Evolutionary conservation across 768 basidiomycete species (phyloP).

Genomic region (Lyophyllum shimeji): DNA sequence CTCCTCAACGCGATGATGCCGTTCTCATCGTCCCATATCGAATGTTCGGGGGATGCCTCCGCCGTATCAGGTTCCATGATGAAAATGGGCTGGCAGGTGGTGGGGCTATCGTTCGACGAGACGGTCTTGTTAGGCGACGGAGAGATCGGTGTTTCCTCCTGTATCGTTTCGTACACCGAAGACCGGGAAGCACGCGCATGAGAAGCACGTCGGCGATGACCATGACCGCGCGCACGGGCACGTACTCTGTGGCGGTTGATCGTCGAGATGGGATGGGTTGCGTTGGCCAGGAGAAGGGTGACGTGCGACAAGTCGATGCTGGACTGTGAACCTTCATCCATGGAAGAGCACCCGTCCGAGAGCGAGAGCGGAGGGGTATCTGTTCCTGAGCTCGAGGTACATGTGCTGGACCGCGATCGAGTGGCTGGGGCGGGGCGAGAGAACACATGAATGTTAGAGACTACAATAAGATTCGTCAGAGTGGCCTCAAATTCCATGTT

Average conservation of each 20-base stretch:
- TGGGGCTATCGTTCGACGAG: slow-evolving; percentile 34
- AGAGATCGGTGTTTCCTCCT: slow-evolving; percentile 57
- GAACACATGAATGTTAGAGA: slow-evolving; percentile 56
- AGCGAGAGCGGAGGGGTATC: slow-evolving; percentile 72
- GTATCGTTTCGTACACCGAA: slow-evolving; percentile 79
- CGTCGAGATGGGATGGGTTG: slow-evolving; percentile 49
- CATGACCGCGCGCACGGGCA: slow-evolving; percentile 57
- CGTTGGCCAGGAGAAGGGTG: slow-evolving; percentile 53
- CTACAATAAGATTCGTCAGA: slow-evolving; percentile 26
- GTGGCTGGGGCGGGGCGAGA: slow-evolving; percentile 50
- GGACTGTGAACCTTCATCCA: slow-evolving; percentile 73
- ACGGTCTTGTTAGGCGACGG: slow-evolving; percentile 21
- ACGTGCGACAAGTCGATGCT: slow-evolving; percentile 73
- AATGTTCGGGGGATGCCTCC: slow-evolving; percentile 37
- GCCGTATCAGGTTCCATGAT: slow-evolving; percentile 58
- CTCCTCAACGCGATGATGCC: slow-evolving; percentile 63
- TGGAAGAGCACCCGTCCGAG: slow-evolving; percentile 61
- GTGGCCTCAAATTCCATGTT: not conserved
- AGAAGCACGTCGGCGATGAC: slow-evolving; percentile 72
- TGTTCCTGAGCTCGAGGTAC: slow-evolving; percentile 62
- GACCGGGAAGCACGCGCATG: slow-evolving; percentile 60
- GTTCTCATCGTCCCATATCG: slow-evolving; percentile 67
- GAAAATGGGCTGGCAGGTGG: slow-evolving; percentile 43
- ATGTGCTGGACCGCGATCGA: slow-evolving; percentile 68
- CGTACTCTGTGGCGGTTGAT: slow-evolving; percentile 43